A percentile compares a stretch with the other conserved stretches of the same genome.
Conservation (phyloP, 768 basidiomycete species). For the Psilocybe sp. region DNA sequence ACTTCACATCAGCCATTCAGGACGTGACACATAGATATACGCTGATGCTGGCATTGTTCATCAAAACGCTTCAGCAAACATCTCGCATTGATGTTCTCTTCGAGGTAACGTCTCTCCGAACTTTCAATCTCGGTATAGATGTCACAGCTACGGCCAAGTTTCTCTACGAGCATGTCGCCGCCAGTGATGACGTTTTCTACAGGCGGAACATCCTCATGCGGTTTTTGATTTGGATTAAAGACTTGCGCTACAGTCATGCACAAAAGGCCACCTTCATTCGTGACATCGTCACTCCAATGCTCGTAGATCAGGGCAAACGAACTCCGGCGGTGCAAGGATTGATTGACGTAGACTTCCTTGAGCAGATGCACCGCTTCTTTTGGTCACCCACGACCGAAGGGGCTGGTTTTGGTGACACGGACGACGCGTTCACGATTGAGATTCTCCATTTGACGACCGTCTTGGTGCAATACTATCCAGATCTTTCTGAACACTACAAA, state of each 20-base stretch:
- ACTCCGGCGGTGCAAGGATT: conserved; percentile 53
- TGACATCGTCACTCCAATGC: conserved; percentile 81
- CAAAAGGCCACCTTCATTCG: conserved; percentile 83
- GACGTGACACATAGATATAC: conserved; percentile 60
- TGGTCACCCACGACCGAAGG: conserved; percentile 78
- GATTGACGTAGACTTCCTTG: conserved; percentile 69
- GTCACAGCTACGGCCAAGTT: conserved; percentile 76
- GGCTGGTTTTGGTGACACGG: conserved; percentile 49
- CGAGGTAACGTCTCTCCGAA: conserved; percentile 80
- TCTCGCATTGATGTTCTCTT: conserved; percentile 87
- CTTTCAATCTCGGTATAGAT: conserved; percentile 79
- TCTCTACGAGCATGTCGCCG: conserved; percentile 81
- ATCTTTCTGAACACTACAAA: conserved; percentile 76
- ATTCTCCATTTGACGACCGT: conserved; percentile 86
- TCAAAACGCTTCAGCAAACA: conserved; percentile 62
- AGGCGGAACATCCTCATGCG: conserved; percentile 82
- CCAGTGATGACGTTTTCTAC: conserved; percentile 62
- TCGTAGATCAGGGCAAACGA: conserved; percentile 72
- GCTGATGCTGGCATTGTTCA: conserved; percentile 75
- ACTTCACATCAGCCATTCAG: conserved; percentile 36
- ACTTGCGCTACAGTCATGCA: conserved; percentile 55
- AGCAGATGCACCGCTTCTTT: conserved; percentile 66
- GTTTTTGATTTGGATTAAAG: conserved; percentile 84
- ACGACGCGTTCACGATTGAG: conserved; percentile 90
- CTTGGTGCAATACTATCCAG: conserved; percentile 80